Conservation (phyloP, 2,329 filamentous ascomycete species). For the Onygenales sp. region DNA sequence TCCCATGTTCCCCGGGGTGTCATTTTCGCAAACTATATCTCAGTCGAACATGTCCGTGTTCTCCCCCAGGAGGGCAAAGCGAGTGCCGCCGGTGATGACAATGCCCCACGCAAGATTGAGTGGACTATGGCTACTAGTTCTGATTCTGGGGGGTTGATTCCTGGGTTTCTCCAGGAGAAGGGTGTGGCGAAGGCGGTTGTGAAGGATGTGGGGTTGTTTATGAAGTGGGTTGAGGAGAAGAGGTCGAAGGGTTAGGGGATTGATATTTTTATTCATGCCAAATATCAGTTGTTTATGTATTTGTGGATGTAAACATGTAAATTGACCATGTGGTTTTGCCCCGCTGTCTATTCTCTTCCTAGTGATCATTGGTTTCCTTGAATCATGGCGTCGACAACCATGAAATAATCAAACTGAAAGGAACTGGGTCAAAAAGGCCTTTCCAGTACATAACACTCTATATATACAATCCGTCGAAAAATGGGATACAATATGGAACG, state of each 20-base stretch:
- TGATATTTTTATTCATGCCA: neutral
- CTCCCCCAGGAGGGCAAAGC: constrained; percentile 3
- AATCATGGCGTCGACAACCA: too few relatives aligned
- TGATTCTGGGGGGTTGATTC: constrained; percentile 27
- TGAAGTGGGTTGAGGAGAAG: constrained; percentile 20
- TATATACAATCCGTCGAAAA: too few relatives aligned
- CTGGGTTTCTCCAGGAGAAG: constrained; percentile 28
- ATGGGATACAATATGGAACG: too few relatives aligned
- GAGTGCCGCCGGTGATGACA: neutral
- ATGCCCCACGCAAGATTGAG: constrained; percentile 10
- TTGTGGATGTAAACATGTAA: neutral
- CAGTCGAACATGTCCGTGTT: constrained; percentile 23
- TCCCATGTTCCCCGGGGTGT: constrained; percentile 13
- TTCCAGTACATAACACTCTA: too few relatives aligned
- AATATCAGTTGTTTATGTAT: neutral
- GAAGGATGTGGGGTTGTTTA: constrained; percentile 30
- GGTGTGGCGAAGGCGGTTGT: constrained; percentile 28
- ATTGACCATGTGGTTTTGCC: too few relatives aligned
- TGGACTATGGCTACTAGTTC: constrained; percentile 32
- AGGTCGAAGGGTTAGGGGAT: neutral
- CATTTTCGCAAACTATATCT: constrained; percentile 26
- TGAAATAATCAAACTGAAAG: too few relatives aligned
- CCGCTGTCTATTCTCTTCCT: neutral
- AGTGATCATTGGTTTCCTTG: too few relatives aligned
- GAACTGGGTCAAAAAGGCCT: too few relatives aligned